Percentiles rank a stretch among this genome's conserved stretches.
Conservation (phyloP, 1,284 basidiomycete species). For the Bondarzewia mesenterica region DNA sequence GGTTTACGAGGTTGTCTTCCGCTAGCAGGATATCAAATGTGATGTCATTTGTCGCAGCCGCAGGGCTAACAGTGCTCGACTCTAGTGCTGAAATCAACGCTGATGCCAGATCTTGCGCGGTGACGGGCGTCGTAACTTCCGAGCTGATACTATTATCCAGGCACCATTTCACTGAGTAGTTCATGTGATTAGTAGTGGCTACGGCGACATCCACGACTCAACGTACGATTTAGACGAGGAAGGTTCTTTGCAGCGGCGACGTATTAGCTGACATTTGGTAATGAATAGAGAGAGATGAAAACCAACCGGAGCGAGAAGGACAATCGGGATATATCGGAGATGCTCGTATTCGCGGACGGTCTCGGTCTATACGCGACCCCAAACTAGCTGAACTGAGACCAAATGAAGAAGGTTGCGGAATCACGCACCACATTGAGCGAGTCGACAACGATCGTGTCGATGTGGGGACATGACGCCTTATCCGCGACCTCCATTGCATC, state of each 20-base stretch:
- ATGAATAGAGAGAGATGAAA: neutral
- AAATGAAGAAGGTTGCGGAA: conserved; percentile 2
- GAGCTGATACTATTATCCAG: conserved; percentile 87
- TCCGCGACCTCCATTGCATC: conserved; percentile 74
- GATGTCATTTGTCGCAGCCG: conserved; percentile 73
- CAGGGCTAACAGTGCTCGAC: conserved; percentile 82
- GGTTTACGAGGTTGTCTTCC: conserved; percentile 97
- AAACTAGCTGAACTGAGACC: neutral
- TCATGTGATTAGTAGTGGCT: neutral
- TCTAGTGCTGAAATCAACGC: conserved; percentile 94
- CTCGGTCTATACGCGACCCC: conserved; percentile 55
- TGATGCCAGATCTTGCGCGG: conserved; percentile 83
- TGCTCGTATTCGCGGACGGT: conserved; percentile 89
- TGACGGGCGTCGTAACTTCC: conserved; percentile 87
- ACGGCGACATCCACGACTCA: conserved; percentile 20
- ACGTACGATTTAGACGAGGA: conserved; percentile 68
- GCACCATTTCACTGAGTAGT: conserved; percentile 76
- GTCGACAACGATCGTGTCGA: conserved; percentile 96
- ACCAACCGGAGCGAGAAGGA: conserved; percentile 76
- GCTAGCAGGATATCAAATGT: conserved; percentile 93
- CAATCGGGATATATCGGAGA: conserved; percentile 93
- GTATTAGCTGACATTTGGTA: neutral
- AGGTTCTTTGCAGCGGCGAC: conserved; percentile 26
- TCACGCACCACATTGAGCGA: conserved; percentile 71
- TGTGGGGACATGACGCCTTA: conserved; percentile 78